These are phyloP conservation scores for Coemansia brasiliensis DNA, from an alignment of 192 early-diverging fungal genomes.

Conservation along the genomic window DNA sequence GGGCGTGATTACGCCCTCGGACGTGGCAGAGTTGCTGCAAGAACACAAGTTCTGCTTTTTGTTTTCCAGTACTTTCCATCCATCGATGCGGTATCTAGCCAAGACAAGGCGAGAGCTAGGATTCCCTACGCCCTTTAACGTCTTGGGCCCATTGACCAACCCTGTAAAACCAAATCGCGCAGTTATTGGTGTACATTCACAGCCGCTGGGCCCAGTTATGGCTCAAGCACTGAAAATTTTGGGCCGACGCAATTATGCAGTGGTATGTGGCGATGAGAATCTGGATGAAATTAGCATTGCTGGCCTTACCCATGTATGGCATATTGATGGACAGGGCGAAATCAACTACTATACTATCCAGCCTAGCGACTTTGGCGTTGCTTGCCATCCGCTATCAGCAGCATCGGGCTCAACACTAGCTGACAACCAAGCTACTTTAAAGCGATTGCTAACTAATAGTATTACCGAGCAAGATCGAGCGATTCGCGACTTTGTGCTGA, in stretches of 20 bases:
- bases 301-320: conserved; percentile 89
- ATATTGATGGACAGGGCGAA: conserved; percentile 60
- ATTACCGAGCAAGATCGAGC: conserved; percentile 61
- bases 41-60: conserved; percentile 83
- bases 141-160: conserved; percentile 89
- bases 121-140: conserved; percentile 91
- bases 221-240: conserved; percentile 77
- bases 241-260: conserved; percentile 80
- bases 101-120: conserved; percentile 81
- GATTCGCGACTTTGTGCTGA: conserved; percentile 86
- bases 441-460: conserved; percentile 64
- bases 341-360: conserved; percentile 68
- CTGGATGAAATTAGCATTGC: conserved; percentile 93
- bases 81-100: conserved; percentile 81
- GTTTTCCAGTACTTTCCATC: conserved; percentile 89
- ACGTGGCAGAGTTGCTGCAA: conserved; percentile 67
- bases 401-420: conserved; percentile 70
- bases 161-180: conserved; percentile 79
- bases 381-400: conserved; percentile 64
- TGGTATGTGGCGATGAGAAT: conserved; percentile 88
- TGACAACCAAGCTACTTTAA: conserved; percentile 76
- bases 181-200: conserved; percentile 90
- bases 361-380: conserved; percentile 87
- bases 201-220: conserved; percentile 74
- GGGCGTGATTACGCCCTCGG: conserved; percentile 60